These are phyloP conservation scores for Trichophaea hybrida DNA, from an alignment of 2,329 filamentous ascomycete genomes.

Conservation along the genomic window DNA sequence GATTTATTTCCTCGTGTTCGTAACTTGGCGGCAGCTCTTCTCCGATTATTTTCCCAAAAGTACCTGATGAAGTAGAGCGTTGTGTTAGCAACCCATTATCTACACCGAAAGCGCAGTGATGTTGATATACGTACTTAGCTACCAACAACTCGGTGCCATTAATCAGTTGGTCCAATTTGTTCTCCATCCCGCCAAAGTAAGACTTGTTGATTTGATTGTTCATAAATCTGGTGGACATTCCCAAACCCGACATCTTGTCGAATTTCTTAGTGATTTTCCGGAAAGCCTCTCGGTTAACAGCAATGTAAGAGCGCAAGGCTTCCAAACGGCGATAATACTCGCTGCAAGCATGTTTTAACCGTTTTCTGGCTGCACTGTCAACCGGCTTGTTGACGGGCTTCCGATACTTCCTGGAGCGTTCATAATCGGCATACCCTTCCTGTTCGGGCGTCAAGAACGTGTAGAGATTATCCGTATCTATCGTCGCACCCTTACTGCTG, in stretches of 20 bases:
- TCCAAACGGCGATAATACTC: slow-evolving; percentile 90
- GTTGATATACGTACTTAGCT: slow-evolving; percentile 35
- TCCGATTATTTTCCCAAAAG: slow-evolving; percentile 85
- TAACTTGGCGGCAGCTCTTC: slow-evolving; percentile 76
- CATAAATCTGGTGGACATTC: slow-evolving; percentile 67
- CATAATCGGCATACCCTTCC: slow-evolving; percentile 30
- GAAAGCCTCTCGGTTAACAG: slow-evolving; percentile 84
- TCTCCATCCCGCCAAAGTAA: slow-evolving; percentile 84
- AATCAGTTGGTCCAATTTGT: slow-evolving; percentile 67
- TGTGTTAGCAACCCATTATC: background rate
- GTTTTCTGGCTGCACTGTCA: slow-evolving; percentile 76
- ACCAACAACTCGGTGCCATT: slow-evolving; percentile 78
- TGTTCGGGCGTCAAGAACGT: background rate
- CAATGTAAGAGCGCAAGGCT: slow-evolving; percentile 75
- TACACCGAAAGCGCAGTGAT: background rate
- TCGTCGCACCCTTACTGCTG: background rate
- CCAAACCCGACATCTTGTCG: slow-evolving; percentile 73
- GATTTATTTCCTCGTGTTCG: slow-evolving; percentile 45
- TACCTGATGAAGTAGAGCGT: slow-evolving; percentile 5
- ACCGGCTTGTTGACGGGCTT: slow-evolving; percentile 48
- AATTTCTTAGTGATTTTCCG: slow-evolving; percentile 98
- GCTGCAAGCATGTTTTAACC: slow-evolving; percentile 78
- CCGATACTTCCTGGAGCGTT: slow-evolving; percentile 30
- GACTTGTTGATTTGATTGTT: slow-evolving; percentile 79
- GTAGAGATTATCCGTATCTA: background rate